phyloP scores from a whole-genome alignment of 2,329 filamentous ascomycete genomes.

The Scedosporium apiospermum region DNA sequence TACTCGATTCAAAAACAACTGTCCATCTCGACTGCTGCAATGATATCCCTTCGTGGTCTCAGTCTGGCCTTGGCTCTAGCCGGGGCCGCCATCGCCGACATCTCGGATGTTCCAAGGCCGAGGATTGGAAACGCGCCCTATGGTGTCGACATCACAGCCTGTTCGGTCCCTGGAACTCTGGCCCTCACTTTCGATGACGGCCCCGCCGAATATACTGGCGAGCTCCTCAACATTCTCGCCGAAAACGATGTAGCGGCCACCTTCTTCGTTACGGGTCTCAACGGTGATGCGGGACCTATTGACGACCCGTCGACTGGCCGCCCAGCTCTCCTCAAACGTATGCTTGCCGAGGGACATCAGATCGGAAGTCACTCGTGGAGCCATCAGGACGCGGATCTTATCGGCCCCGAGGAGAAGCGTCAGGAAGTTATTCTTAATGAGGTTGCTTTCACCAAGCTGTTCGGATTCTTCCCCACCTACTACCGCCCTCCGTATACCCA shows the following conservation, averaged over 20 bases:
- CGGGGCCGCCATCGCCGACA: conserved; percentile 27
- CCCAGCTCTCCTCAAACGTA: conserved; percentile 26
- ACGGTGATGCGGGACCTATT: conserved; percentile 28
- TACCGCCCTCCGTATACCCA: conserved; percentile 35
- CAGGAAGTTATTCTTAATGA: conserved; percentile 35
- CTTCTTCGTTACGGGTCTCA: conserved; percentile 25
- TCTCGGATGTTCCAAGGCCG: conserved; percentile 39
- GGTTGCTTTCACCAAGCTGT: conserved; percentile 30
- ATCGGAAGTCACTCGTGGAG: conserved; percentile 46
- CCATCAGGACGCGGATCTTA: conserved; percentile 30
- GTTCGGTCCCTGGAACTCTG: conserved; percentile 23
- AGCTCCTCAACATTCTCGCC: conserved; percentile 30
- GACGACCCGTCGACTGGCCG: conserved; percentile 29
- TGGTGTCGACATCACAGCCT: conserved; percentile 38
- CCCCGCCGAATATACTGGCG: conserved; percentile 29
- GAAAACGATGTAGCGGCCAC: conserved; percentile 23
- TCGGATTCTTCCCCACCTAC: conserved; percentile 31
- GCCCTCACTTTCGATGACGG: conserved; percentile 40
- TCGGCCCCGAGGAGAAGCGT: conserved; percentile 21
- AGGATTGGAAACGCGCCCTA: conserved; percentile 45
- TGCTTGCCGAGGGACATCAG: conserved; percentile 47
- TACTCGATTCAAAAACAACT: too few species aligned
- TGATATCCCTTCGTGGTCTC: too few species aligned
- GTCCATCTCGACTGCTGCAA: too few species aligned
- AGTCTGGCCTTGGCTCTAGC: too few species aligned